A percentile compares a stretch with the other conserved stretches of the same genome.
These are phyloP conservation scores for Populus hybrid DNA, from an alignment of 441 rosid species.

Conservation along the genomic window DNA sequence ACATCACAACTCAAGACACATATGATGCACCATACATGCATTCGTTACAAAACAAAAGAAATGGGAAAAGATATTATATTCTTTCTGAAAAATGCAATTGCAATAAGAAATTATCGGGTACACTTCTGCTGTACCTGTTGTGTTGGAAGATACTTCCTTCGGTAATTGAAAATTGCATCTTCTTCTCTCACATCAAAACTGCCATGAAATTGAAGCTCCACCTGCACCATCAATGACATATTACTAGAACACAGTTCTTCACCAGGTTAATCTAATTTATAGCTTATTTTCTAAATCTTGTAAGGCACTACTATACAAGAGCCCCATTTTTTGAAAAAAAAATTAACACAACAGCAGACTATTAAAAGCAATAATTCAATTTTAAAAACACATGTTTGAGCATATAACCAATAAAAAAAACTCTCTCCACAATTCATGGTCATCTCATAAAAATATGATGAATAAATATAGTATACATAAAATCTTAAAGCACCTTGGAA, in stretches of 20 bases:
- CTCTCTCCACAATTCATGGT: neutral
- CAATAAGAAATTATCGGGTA: conserved; percentile 19
- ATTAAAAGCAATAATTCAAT: conserved; percentile 1
- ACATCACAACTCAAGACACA: neutral
- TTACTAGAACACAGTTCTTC: conserved; percentile 17
- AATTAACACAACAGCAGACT: neutral
- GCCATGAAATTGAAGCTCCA: conserved; percentile 79
- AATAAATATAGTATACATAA: neutral
- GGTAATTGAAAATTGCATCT: conserved; percentile 83
- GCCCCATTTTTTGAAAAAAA: neutral
- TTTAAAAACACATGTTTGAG: neutral
- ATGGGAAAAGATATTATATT: neutral
- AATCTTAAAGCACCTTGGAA: neutral
- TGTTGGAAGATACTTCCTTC: conserved; percentile 95
- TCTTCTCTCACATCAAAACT: conserved; percentile 57
- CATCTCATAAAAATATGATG: neutral
- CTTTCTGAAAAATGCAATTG: conserved; percentile 6
- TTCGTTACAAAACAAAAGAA: neutral
- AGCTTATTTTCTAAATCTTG: neutral
- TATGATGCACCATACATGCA: neutral
- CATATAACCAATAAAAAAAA: neutral
- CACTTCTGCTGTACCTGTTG: conserved; percentile 59
- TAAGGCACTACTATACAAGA: neutral
- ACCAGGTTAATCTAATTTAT: conserved; percentile 3
- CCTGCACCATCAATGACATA: conserved; percentile 46